Conservation (phyloP, 192 early-diverging fungal genomes). For the Spizellomyces punctatus region DNA sequence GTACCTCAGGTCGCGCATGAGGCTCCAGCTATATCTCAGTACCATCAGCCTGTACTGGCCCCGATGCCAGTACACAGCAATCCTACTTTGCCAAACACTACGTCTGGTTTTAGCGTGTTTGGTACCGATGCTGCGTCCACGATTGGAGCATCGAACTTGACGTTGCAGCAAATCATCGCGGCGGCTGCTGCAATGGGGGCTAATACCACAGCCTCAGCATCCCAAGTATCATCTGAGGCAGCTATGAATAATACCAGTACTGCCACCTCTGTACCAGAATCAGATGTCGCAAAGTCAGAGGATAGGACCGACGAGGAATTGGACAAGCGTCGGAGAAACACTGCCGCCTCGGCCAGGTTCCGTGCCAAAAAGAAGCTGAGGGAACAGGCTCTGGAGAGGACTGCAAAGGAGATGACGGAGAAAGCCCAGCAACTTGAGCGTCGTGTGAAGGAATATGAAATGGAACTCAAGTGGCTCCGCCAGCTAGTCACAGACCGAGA, state of each 20-base stretch:
- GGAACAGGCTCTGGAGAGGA: conserved; percentile 83
- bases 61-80: too few relatives aligned
- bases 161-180: conserved; percentile 3
- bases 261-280: too few relatives aligned
- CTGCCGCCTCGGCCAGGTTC: conserved; percentile 92
- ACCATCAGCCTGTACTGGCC: too few relatives aligned
- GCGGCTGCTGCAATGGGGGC: background rate
- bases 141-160: background rate
- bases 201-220: background rate
- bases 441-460: conserved; percentile 74
- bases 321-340: conserved; percentile 94
- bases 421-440: conserved; percentile 74
- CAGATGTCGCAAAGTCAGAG: background rate
- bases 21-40: too few relatives aligned
- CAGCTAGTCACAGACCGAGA: conserved; percentile 72
- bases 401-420: conserved; percentile 73
- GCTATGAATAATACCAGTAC: background rate
- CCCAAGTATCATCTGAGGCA: background rate
- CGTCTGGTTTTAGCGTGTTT: too few relatives aligned
- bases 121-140: too few relatives aligned
- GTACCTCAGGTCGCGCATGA: too few relatives aligned
- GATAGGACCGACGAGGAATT: conserved; percentile 22
- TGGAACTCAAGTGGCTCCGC: conserved; percentile 90
- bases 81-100: too few relatives aligned
- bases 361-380: conserved; percentile 92